Percentiles rank a stretch among this genome's conserved stretches.
Evolutionary conservation across 768 basidiomycete species (phyloP).

Genomic region (Tylopilus plumbeoviolaceoides): DNA sequence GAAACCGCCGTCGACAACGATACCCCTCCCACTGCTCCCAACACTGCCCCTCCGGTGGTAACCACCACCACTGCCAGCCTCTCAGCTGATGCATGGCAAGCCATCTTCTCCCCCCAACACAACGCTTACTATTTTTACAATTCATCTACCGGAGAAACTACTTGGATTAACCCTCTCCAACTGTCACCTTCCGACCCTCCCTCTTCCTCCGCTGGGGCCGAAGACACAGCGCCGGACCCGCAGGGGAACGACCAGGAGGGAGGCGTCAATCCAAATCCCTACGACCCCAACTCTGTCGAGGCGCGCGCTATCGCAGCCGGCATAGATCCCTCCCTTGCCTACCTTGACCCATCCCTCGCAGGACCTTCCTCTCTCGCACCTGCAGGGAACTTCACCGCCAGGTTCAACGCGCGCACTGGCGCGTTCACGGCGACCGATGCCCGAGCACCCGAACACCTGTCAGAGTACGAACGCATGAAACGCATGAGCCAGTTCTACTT

Average conservation of each 20-base stretch:
- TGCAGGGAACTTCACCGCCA: constrained; percentile 54
- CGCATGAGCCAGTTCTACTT: constrained; percentile 90
- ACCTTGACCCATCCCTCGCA: constrained; percentile 71
- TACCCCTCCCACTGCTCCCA: not conserved
- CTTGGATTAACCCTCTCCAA: constrained; percentile 76
- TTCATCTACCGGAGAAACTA: constrained; percentile 68
- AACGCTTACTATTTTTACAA: constrained; percentile 88
- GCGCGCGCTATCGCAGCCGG: constrained; percentile 73
- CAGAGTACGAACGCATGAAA: constrained; percentile 71
- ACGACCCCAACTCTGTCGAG: constrained; percentile 48
- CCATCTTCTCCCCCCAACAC: constrained; percentile 72
- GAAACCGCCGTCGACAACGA: constrained; percentile 2
- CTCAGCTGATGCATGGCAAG: constrained; percentile 60
- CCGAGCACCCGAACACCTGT: constrained; percentile 71
- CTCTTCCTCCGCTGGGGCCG: constrained; percentile 14
- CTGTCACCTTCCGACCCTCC: constrained; percentile 27
- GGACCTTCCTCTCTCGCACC: constrained; percentile 29
- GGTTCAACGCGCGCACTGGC: constrained; percentile 81
- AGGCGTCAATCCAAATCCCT: constrained; percentile 14
- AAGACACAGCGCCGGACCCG: constrained; percentile 18
- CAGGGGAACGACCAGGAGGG: constrained; percentile 22
- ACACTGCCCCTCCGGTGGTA: constrained; percentile 8
- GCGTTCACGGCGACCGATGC: constrained; percentile 63
- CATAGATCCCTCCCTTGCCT: constrained; percentile 77
- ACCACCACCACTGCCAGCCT: constrained; percentile 15